Evolutionary conservation across 2,329 filamentous ascomycete genomes (phyloP), one percentile per base, ranked within the genome.

Genomic region (Penicillium sp.): DNA sequence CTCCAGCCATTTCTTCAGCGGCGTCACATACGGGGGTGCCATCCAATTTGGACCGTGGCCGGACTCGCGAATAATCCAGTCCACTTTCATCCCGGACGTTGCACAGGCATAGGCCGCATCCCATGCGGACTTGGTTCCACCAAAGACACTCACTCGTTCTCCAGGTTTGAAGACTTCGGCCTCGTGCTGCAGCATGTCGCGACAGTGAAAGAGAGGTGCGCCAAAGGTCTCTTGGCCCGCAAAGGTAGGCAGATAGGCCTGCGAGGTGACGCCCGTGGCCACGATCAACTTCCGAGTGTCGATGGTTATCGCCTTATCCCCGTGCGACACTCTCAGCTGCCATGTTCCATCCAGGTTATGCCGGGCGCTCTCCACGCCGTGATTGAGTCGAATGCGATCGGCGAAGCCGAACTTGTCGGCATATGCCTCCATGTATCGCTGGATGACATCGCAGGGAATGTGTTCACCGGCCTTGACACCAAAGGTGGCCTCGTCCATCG

Each of bases 1-100:
- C 68, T 90, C 87, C 0, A 89, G 72, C 79, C 82, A 84, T 51
- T 79, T 79, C 66, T 85, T 85, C n/a, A 88, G 64, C 0, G 85
- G 85, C 1, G 86, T 88, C 14, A 89, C 84, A 49, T 82, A 83
- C 1, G 62, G 55, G 4, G 69, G 69, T 6, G 66, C 62, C 69
- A 75, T 70, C 71, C 72, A 74, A 41, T 53, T 53, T 1, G 72
- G 72, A 1, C 72, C 72, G 57, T 73, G 72, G n/a, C 72, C 72
- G 10, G 69, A 70, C 25, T 69, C 64, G 16, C 72, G 68, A 47
- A 75, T 74, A 56, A 75, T 59, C 71, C 68, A 72, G 58, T 74
- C 72, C 11, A 77, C 72, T 57, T 77, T 70, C 36, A 79, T 75
- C 2, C 81, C 81, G 0, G 76, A 68, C 0, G 75, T 74, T 5